Evolutionary conservation across 2,329 filamentous ascomycete species (phyloP), one percentile per base, ranked within the genome.

Genomic region (Pseudogymnoascus sp.): DNA sequence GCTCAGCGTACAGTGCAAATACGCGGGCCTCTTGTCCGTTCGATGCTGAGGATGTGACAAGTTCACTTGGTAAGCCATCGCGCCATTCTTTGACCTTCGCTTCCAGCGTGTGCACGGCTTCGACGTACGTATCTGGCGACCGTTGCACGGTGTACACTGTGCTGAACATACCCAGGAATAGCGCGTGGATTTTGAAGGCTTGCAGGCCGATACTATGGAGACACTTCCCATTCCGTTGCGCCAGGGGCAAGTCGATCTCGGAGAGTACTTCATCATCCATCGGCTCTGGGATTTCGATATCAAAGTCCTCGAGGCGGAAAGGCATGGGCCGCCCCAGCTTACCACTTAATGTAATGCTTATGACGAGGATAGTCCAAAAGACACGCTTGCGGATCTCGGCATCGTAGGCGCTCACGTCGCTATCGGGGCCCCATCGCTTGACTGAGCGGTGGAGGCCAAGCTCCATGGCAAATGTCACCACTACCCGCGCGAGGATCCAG

Each of bases 241-340:
- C 77, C 6, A 77, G 75, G 66, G 86, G 80, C n/a, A 87, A 76
- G 2, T 86, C 86, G 3, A 84, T 76, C 37, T 89, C 85, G 0
- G 81, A 83, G 0, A 91, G 79, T 30, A 86, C 60, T 66, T 89
- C 86, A 70, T 95, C 91, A 25, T 86, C 79, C 33, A 92, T 80
- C 4, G 85, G 76, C 62, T 89, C 81, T 1, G 90, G 90, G 57
- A 91, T 83, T 64, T 91, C 89, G 36, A 89, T 83, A 68, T 95
- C 90, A 66, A 92, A 88, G 65, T 94, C 89, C 59, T 89, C 85
- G 3, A 86, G 76, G 9, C 84, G 82, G 57, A 94, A 81, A 1
- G 86, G 84, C 81, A 94, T 89, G 1, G 90, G 90, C 14, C 86
- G 81, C 16, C 90, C 90, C 36, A 92, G 82, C 62, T 89, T 89